Evolutionary conservation across 2,329 filamentous ascomycete species (phyloP), one percentile per base, ranked within the genome.

Genomic region (Trichothecium roseum): DNA sequence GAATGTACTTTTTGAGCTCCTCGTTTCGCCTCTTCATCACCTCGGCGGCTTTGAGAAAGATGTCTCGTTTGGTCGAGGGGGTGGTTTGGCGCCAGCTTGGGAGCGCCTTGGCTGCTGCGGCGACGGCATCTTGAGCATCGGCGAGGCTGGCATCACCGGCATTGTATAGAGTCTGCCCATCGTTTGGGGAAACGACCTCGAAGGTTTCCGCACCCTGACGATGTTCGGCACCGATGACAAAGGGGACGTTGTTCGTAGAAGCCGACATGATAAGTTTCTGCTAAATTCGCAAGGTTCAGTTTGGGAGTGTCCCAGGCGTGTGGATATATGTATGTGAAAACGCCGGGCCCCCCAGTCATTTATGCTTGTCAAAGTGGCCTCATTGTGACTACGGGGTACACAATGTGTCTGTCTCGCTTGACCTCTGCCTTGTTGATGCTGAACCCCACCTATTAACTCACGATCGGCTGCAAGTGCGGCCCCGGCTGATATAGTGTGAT

Each of bases 31-130:
- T 56, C 28, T 72, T 63, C 40, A 88, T 62, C 33, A 87, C 57
- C 8, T 78, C 73, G 8, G 80, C 78, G 0, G 81, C 78, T 51
- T 74, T 77, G 39, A 81, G 61, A 39, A 93, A 67, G 43, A 93
- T 75, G 43, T 81, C 72, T 26, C 83, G 76, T 28, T 82, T 79
- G 17, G 66, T 51, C 17, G 62, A 50, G 2, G 78, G 72, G 31
- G 73, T 75, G 3, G 72, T 72, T 43, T 70, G 72, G 30, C 70
- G 67, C 85, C 85, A 94, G 39, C 68, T 59, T 30, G 69, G 70
- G 55, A 84, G 80, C 1, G 85, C 84, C 12, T 65, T 63, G n/a
- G 76, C 63, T 1, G 84, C 83, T 5, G 65, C 57, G 18, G 55
- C 45, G 36, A 67, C 56, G 8, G 78, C 70, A 8, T 62, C 57